A percentile compares a stretch with the other conserved stretches of the same genome.
These are phyloP conservation scores for Cenchrus americanus DNA, from an alignment of 176 grass and related monocot genomes.

Conservation along the genomic window DNA sequence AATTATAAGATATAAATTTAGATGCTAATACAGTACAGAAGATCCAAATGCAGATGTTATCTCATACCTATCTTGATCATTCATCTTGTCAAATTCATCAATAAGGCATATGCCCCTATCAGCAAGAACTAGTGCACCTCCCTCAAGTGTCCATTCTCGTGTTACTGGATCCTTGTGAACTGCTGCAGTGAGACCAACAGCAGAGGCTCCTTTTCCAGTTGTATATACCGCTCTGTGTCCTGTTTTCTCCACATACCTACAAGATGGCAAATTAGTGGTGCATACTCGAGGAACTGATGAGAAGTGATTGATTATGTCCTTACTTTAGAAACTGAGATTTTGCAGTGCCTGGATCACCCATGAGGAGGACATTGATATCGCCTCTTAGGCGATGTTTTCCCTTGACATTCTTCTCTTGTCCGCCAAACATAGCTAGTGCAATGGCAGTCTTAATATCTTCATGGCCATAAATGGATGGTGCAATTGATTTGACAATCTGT, in stretches of 20 bases:
- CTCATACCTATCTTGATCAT: slow-evolving; percentile 96
- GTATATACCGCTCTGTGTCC: slow-evolving; percentile 97
- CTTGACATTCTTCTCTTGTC: slow-evolving; percentile 91
- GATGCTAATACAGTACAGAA: slow-evolving; percentile 24
- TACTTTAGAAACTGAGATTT: slow-evolving; percentile 99
- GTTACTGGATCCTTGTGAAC: slow-evolving; percentile 99
- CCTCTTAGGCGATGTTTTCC: slow-evolving; percentile 96
- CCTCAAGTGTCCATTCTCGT: slow-evolving; percentile 98
- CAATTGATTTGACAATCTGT: slow-evolving; percentile 97
- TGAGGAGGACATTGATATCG: slow-evolving; percentile 94
- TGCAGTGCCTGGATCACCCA: slow-evolving; percentile 98
- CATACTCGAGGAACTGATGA: slow-evolving; percentile 3
- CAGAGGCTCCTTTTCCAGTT: slow-evolving; percentile 98
- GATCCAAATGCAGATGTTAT: slow-evolving; percentile 22
- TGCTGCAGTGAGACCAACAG: slow-evolving; percentile 91
- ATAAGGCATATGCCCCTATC: slow-evolving; percentile 98
- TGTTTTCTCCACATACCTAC: slow-evolving; percentile 97
- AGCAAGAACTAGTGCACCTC: slow-evolving; percentile 93
- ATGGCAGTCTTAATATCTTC: slow-evolving; percentile 98
- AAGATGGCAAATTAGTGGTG: slow-evolving; percentile 30
- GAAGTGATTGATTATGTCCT: slow-evolving; percentile 29
- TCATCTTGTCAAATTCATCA: slow-evolving; percentile 99
- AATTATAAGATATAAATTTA: slow-evolving; percentile 2
- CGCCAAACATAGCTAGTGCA: slow-evolving; percentile 96
- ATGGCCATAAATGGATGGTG: slow-evolving; percentile 97